Evolutionary conservation across 2,329 filamentous ascomycete species (phyloP), one percentile per base, ranked within the genome.

Genomic region (Zopfia rhizophila): DNA sequence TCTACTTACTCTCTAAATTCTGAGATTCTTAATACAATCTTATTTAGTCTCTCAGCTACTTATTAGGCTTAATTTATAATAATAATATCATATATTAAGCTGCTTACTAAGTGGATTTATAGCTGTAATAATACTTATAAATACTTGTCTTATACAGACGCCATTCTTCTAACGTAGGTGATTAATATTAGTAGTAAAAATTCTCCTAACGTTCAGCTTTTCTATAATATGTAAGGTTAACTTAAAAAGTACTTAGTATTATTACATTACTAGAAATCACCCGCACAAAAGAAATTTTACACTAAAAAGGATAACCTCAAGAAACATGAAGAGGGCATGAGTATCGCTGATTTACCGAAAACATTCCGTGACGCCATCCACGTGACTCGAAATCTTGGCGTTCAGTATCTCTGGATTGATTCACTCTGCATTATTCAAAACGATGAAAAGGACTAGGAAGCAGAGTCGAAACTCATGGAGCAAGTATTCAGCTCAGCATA

Each of bases 401-500:
- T 54, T 1, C 44, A 18, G 21, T 61, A 61, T 31, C 36, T 61
- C 3, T 61, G 58, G 57, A 57, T 60, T 22, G 56, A 60, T 19
- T 54, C 50, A 2, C 24, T 56, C 2, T 56, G 51, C 19, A 56
- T 56, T 12, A 38, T 55, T 24, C 45, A 55, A 42, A 47, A 44
- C 24, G 13, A 45, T 17, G 31, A 37, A 5, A 24, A 48, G 14
- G 51, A 59, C 25, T 55, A 40, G 35, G 38, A 55, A n/a, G 16
- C 31, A 12, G 51, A 57, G 33, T 32, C 45, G 6, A 35, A 33
- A 14, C 31, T 29, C 6, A 57, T 57, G 54, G 48, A 46, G 21
- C 16, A 49, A n/a, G 51, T 58, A 1, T 58, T 37, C 41, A 45
- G 45, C 16, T 23, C 13, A 4, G 51, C 54, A 4, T 45, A 50